Base-by-base conservation (phyloP, 805 yeast species). In the Barnettozyma pratensis region DNA sequence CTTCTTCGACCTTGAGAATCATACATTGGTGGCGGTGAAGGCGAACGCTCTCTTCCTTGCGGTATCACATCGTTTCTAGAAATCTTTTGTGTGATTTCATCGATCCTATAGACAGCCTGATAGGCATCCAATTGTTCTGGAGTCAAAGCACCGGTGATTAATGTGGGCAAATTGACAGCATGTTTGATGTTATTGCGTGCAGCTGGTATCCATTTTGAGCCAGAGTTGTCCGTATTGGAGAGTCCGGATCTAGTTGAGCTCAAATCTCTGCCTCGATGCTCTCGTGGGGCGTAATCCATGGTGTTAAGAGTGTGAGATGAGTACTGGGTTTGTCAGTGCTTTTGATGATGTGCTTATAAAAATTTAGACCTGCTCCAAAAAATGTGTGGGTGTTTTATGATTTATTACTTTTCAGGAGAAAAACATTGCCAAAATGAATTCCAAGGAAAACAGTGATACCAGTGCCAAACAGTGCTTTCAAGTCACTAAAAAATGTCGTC, bases 21-120 rank as follows among this genome's bases (percentile, higher is more conserved):
- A 66, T 94, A 94, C 49, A 78, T 79, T 1, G 99, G 99, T 2
- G 97, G 90, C 0, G 98, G 98, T 2, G 96, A 87, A 0, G 91
- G 89, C 2, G 95, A 87, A 36, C 76, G 73, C 51, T 80, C 67
- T 54, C 68, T 73, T 46, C 68, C 69, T 0, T 14, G 30, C 1
- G 84, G 84, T 0, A 67, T 62, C 12, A 77, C 67, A 36, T 75
- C 76, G 46, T 77, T 68, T n/a, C 76, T 65, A 12, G 75, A 65
- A 38, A 92, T 66, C 49, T 78, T 71, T 34, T 76, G 73, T 1
- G 90, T 76, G 48, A 92, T 81, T 62, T 92, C 98, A 51, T 87
- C 88, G 37, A 92, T 81, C 45, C 98, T 71, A 53, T 81, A 79
- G 54, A 79, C 71, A 31, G 81, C 74, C 61, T 82, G 80, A 74